Evolutionary conservation across 2,329 filamentous ascomycete species (phyloP), one percentile per base, ranked within the genome.

Genomic region (Fusarium austroafricanum): DNA sequence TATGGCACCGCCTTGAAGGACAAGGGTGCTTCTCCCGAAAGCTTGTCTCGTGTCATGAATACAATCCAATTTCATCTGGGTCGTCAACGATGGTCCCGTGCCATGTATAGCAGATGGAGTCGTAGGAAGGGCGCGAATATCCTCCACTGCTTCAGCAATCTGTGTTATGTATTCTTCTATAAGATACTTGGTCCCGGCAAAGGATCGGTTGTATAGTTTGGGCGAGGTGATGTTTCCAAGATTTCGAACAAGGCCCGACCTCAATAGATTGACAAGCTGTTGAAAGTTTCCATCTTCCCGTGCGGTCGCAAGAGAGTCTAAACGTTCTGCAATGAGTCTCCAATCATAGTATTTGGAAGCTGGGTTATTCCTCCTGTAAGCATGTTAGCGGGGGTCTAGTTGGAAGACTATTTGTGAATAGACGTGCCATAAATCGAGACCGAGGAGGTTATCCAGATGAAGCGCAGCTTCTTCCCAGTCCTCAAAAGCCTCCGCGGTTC

Each of bases 121-220:
- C 0, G 87, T 90, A 20, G 91, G 89, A 52, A 93, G 83, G 20
- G 77, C 81, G 28, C 89, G 90, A 37, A 97, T 90, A 74, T 94
- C 90, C 63, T 92, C 87, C 54, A 97, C 88, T 3, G 92, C 91
- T 60, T 91, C 87, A n/a, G 91, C 91, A 35, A 97, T 90, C 75
- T 95, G 90, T 1, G 90, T 89, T 65, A 97, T 90, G 75, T 97
- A 97, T 78, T 96, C 92, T 75, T 97, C 94, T 65, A 97, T 96
- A 46, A 97, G 81, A 53, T 92, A 87, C 77, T 97, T 97, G 2
- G 94, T 97, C 17, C 94, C 94, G 2, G 92, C 91, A 75, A 96
- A 96, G 14, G 93, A 91, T 59, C 90, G 87, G 73, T 94, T 94
- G 81, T 94, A 97, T 2, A 97, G 83, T 66, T 89, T 89, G 3